Base-by-base conservation (phyloP, 257 asterid genomes). In the Petrea volubilis region DNA sequence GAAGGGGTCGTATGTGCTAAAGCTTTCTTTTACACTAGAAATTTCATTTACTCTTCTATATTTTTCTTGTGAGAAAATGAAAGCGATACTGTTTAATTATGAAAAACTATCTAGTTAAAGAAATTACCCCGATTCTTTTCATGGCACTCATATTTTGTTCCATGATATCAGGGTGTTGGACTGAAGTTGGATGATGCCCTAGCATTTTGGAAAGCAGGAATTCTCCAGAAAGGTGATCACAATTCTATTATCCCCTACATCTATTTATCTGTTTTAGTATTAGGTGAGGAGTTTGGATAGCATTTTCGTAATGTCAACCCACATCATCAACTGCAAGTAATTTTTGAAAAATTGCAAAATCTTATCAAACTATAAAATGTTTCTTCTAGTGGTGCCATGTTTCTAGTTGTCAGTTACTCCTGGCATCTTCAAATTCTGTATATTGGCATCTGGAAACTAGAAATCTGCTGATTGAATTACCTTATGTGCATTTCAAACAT, bases 151-250 rank as follows among this genome's bases (percentile, higher is more conserved):
- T 51, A 38, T 36, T 58, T 18, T 73, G 4, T 53, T 44, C 62
- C 17, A 21, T 67, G 31, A 68, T 67, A 59, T 46, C 66, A 95
- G 97, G 97, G 98, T 70, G 96, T 90, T 72, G 99, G 99, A 25
- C 83, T 95, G 77, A 95, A 95, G 81, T 79, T 95, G 84, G 99
- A 90, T 50, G 99, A 95, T 81, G 99, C 99, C 77, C 97, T 95
- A 78, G 91, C 95, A 36, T 95, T 95, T 69, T 95, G 98, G 97
- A 95, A 86, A 87, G 81, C 91, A 17, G n/a, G 98, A 95, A 85
- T 92, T 95, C 86, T 86, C 98, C 72, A 78, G 80, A 49, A 92
- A 90, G 95, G 99, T 92, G 72, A 76, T 60, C 46, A 27, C 53
- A 15, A 20, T 38, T 23, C 47, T 64, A 60, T 55, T 59, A 24